Base-by-base conservation (phyloP, 495 filamentous ascomycete species). In the Penicillium coprophilum region DNA sequence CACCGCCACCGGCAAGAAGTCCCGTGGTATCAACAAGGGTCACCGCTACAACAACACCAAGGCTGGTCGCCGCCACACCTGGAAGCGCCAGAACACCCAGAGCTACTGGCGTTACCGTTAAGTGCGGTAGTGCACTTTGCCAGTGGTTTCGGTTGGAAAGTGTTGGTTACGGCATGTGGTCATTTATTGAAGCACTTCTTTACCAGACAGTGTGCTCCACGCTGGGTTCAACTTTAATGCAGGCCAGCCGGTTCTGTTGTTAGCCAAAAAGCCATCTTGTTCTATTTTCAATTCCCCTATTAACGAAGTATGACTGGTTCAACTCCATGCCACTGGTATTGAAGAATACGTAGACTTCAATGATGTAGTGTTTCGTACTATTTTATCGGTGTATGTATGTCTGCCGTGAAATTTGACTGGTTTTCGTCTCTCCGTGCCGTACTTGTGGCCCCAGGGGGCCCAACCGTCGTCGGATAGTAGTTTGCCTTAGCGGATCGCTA, bases 41-140 rank as follows among this genome's bases (percentile, higher is more conserved):
- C 94, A 99, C 80, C 83, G 87, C 63, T 97, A 90, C 90, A 96
- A 92, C 88, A 96, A 99, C 83, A 99, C 95, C 72, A 82, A 78
- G 62, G 84, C 90, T 67, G 94, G 94, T 65, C 85, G 94, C 70
- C 88, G 95, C 80, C 96, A 97, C 90, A 97, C 92, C 73, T 99
- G 94, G 94, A 96, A 96, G 90, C 84, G 88, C 76, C 92, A 93
- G 86, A 97, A 97, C 88, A 98, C 94, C 76, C 85, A 93, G 74
- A 91, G 85, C 74, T 88, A 93, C 75, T 96, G 91, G 90, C 81
- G 90, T 70, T 96, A 94, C 79, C 77, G 83, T 68, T 86, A 85
- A 71, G 71, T 62, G 73, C 66, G 47, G 23, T 64, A 60, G 44
- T 62, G 66, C 66, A 67, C 63, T 62, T 58, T 28, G 3, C 15